These are phyloP conservation scores for Steccherinum ochraceum DNA, from an alignment of 768 basidiomycete genomes.

Conservation along the genomic window DNA sequence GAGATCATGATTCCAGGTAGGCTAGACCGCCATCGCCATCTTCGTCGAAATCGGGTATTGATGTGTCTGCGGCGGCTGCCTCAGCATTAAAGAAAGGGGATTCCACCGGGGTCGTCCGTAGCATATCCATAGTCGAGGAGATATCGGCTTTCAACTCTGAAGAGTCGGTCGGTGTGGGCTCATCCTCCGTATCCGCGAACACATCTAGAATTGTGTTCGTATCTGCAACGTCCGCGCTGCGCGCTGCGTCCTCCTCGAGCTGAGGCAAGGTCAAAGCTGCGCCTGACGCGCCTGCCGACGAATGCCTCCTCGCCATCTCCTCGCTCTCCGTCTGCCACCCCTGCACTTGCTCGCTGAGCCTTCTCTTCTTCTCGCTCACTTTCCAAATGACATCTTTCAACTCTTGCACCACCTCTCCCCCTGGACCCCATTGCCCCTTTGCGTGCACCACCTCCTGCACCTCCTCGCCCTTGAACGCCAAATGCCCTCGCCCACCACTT, in stretches of 20 bases:
- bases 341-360: conserved; percentile 31
- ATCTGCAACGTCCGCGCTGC: too few relatives aligned
- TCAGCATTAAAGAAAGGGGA: background rate
- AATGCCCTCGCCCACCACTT: conserved; percentile 26
- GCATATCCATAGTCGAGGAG: too few relatives aligned
- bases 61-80: background rate
- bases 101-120: too few relatives aligned
- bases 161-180: too few relatives aligned
- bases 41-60: background rate
- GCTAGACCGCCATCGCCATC: background rate
- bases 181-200: too few relatives aligned
- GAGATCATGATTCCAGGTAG: background rate
- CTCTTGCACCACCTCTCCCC: conserved; percentile 77
- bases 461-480: conserved; percentile 8
- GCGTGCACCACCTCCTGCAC: conserved; percentile 11
- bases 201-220: too few relatives aligned
- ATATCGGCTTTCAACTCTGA: too few relatives aligned
- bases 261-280: too few relatives aligned
- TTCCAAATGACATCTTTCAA: conserved; percentile 86
- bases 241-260: background rate
- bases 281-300: too few relatives aligned
- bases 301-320: too few relatives aligned
- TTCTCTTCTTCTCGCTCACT: conserved; percentile 63
- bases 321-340: background rate
- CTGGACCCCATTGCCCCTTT: conserved; percentile 59